Conservation (phyloP, 2,329 filamentous ascomycete genomes). For the Stagonosporopsis cucurbitacearum region DNA sequence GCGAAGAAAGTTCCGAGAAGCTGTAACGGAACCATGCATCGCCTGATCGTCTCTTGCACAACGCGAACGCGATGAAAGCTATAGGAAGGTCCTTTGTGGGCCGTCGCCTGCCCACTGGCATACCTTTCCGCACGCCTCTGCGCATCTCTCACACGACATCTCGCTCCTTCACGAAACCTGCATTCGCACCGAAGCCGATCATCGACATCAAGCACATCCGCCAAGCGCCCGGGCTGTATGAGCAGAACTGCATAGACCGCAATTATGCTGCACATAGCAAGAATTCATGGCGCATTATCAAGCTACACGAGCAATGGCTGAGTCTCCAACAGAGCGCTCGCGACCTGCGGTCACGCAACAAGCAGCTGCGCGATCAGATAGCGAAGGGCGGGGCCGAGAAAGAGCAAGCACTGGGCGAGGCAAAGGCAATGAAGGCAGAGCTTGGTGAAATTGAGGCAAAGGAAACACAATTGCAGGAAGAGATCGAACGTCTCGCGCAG, state of each 20-base stretch:
- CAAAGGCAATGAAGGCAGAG: constrained; percentile 67
- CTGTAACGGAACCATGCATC: constrained; percentile 8
- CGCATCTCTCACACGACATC: constrained; percentile 42
- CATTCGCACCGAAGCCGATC: constrained; percentile 77
- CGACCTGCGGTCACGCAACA: constrained; percentile 69
- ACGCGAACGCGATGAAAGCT: constrained; percentile 31
- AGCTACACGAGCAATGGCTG: constrained; percentile 56
- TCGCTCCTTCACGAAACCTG: constrained; percentile 61
- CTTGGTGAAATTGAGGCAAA: constrained; percentile 66
- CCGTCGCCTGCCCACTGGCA: constrained; percentile 18
- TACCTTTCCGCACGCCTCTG: background rate
- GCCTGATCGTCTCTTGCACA: constrained; percentile 11
- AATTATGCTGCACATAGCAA: constrained; percentile 72
- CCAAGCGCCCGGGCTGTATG: constrained; percentile 79
- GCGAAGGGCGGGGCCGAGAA: constrained; percentile 53
- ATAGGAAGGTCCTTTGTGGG: constrained; percentile 26
- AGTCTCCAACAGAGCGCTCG: constrained; percentile 65
- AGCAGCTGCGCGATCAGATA: constrained; percentile 64
- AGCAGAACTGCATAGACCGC: constrained; percentile 81
- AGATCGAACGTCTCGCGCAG: constrained; percentile 77
- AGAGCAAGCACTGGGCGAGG: constrained; percentile 67
- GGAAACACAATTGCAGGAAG: constrained; percentile 64
- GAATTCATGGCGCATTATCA: constrained; percentile 61
- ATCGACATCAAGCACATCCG: constrained; percentile 92
- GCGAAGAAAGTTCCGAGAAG: constrained; percentile 19